phyloP scores from a whole-genome alignment of 1,139 yeast species.

The Pichia inconspicua region DNA sequence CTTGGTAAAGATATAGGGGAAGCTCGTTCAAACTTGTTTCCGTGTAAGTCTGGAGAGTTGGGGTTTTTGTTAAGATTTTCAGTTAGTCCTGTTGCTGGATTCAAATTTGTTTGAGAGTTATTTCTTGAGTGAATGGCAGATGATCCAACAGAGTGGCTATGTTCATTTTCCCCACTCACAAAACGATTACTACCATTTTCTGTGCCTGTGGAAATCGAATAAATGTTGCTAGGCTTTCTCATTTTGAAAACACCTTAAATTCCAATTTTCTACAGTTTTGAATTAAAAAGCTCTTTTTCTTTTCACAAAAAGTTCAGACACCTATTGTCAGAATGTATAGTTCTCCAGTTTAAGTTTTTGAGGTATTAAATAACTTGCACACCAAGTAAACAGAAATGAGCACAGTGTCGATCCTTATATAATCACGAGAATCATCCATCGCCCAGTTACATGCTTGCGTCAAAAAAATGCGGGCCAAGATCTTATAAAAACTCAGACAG shows the following conservation, averaged over 20 bases:
- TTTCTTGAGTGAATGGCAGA: not conserved
- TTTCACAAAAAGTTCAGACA: too few species aligned
- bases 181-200: not conserved
- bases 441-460: not conserved
- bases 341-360: too few species aligned
- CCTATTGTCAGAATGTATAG: too few species aligned
- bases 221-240: not conserved
- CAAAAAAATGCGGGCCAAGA: not conserved
- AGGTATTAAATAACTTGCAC: not conserved
- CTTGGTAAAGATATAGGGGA: conserved; percentile 12
- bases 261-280: not conserved
- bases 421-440: not conserved
- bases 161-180: not conserved
- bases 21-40: not conserved
- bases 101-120: not conserved
- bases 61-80: not conserved
- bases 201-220: not conserved
- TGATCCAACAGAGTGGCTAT: not conserved
- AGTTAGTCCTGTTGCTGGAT: conserved; percentile 1
- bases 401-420: not conserved
- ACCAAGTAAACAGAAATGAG: not conserved
- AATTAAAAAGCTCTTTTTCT: too few species aligned
- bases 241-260: not conserved
- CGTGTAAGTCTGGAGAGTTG: not conserved
- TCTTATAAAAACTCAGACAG: too few species aligned